Base-by-base conservation (phyloP, 2,329 filamentous ascomycete genomes). In the Pseudogymnoascus sp. region DNA sequence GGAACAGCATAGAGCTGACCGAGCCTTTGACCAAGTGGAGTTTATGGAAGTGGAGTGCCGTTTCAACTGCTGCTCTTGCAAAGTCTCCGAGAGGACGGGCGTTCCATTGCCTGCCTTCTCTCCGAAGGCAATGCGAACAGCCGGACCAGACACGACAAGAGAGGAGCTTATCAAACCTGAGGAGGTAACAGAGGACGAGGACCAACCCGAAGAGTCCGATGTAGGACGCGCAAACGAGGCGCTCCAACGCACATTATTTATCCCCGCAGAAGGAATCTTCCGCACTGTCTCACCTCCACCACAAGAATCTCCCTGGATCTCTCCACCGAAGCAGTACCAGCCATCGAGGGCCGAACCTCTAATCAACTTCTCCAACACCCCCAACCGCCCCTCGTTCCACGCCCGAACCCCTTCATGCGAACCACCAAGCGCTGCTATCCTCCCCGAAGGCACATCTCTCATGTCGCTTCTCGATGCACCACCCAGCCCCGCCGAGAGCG, bases 41-140 rank as follows among this genome's bases (percentile, higher is more conserved):
- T 93, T 91, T 74, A 79, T 93, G 72, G 84, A 90, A 71, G 82
- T 88, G 63, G 89, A 93, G 73, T 91, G 88, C 73, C 81, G 85
- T 60, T 81, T 92, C 67, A 81, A 82, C 57, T 85, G 83, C 74
- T 91, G 88, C 76, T 78, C 82, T 1, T 88, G 86, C 71, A 81
- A 68, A 67, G 61, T 60, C 16, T 60, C 57, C 3, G 57, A 39
- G 29, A 60, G 66, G 59, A 69, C 66, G 65, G 67, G 69, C 12
- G 5, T 51, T 51, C 45, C 45, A n/a, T 29, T 51, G 11, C 45
- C 45, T 7, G 45, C 45, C 45, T 29, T 51, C 14, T 51, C 45
- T 29, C 45, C 45, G 1, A 51, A 29, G 45, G 45, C 45, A 51
- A n/a, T 51, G 45, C 45, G 45, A 16, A n/a, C 45, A 51, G 42